Base-by-base conservation (phyloP, 257 asterid genomes). In the Solanum pinnatisectum region DNA sequence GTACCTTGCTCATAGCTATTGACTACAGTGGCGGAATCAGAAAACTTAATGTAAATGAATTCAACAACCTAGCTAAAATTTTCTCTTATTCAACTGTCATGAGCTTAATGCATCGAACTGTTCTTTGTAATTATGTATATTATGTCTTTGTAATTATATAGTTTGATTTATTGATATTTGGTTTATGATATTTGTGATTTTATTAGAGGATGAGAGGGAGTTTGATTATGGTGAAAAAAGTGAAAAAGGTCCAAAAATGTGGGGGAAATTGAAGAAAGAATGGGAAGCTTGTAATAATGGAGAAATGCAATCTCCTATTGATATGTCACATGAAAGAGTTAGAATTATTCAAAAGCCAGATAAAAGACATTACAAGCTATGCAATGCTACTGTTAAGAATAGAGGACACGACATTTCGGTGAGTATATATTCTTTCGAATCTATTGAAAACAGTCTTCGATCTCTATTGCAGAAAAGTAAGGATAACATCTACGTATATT, bases 321-420 rank as follows among this genome's bases (percentile, higher is more conserved):
- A 83, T 52, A 1, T 83, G 52, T 88, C 83, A 13, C 32, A 83
- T 33, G 46, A 70, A 32, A 83, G 84, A 16, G 76, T 88, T 56
- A 72, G 32, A 49, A 52, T 82, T 27, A 33, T 39, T 13, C 83
- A 15, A 35, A 60, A 87, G 16, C 77, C 78, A 49, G 87, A 70
- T 14, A 86, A 35, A 39, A 83, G 44, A 13, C 85, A 52, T 83
- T 88, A 88, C 56, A 88, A 52, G 84, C 84, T 67, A 13, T 72
- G 84, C 22, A 88, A 88, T 83, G 89, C 89, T 33, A 88, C 89
- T 49, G 35, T 88, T 10, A 83, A 82, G 18, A 88, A 88, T 13
- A 84, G 89, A 83, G 89, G 89, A n/a, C 89, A 88, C 37, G 88
- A 87, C 3, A 87, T 87, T 15, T 77, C 84, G 13, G 88, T 86